Percentiles rank a stretch among this genome's conserved stretches.
phyloP scores from a whole-genome alignment of 1,139 yeast genomes.

The Pichia sorboxylosa region DNA sequence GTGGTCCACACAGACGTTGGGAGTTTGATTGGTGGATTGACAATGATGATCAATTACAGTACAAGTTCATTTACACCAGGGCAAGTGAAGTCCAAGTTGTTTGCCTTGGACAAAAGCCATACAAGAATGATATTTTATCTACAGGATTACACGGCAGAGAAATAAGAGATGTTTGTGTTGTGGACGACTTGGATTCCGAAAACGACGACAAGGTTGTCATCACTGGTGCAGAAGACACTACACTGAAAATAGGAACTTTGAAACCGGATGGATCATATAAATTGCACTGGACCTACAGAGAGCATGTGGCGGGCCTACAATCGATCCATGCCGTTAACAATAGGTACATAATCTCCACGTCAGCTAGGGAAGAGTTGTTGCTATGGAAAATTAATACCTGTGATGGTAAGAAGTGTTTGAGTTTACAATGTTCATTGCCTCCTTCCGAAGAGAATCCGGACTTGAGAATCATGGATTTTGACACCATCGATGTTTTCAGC shows the following conservation, averaged over 20 bases:
- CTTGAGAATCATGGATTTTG: conserved; percentile 80
- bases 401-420: conserved; percentile 32
- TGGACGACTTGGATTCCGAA: conserved; percentile 16
- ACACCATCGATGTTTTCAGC: conserved; percentile 24
- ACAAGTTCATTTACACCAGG: conserved; percentile 41
- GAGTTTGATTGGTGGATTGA: conserved; percentile 27
- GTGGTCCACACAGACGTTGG: conserved; percentile 90
- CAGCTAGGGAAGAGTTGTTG: conserved; percentile 83
- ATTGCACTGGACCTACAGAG: conserved; percentile 53
- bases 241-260: conserved; percentile 47
- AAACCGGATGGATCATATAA: conserved; percentile 29
- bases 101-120: conserved; percentile 13
- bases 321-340: conserved; percentile 50
- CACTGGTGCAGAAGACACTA: conserved; percentile 86
- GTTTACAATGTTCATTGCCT: conserved; percentile 34
- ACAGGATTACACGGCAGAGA: conserved; percentile 88
- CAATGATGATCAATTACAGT: conserved; percentile 7
- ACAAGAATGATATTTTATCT: conserved; percentile 24
- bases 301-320: conserved; percentile 85
- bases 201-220: conserved; percentile 32
- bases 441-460: conserved; percentile 55
- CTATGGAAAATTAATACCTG: conserved; percentile 73
- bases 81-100: conserved; percentile 33
- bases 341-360: conserved; percentile 50
- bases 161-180: conserved; percentile 53